Percentiles rank a stretch among this genome's conserved stretches.
Evolutionary conservation across 1,139 yeast genomes (phyloP).

Genomic region (Yamadazyma conglobata): DNA sequence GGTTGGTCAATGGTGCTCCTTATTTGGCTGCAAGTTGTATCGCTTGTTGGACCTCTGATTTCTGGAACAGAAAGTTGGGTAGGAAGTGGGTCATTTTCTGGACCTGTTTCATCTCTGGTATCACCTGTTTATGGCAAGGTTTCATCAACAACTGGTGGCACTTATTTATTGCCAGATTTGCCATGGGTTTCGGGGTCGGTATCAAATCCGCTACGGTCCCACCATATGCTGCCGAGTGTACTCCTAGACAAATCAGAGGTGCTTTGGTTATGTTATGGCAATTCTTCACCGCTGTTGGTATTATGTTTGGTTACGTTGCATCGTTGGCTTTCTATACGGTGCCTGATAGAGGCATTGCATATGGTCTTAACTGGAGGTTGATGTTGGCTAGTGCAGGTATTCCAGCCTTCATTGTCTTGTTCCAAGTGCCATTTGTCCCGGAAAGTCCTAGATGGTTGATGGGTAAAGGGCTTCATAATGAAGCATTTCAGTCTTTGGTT

Average conservation of each 20-base stretch:
- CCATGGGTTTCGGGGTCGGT: conserved; percentile 77
- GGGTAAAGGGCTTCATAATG: conserved; percentile 57
- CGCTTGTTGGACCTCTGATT: conserved; percentile 75
- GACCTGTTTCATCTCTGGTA: conserved; percentile 62
- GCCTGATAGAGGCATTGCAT: conserved; percentile 35
- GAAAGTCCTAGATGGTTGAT: conserved; percentile 82
- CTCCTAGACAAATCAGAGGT: conserved; percentile 76
- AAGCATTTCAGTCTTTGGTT: conserved; percentile 54
- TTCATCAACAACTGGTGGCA: conserved; percentile 73
- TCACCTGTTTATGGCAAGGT: conserved; percentile 77
- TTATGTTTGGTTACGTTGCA: conserved; percentile 75
- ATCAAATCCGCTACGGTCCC: conserved; percentile 82
- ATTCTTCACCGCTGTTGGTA: conserved; percentile 83
- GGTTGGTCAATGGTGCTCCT: conserved; percentile 78
- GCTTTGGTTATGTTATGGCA: conserved; percentile 88
- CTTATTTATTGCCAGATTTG: conserved; percentile 67
- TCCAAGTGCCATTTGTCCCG: conserved; percentile 69
- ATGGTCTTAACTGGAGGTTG: conserved; percentile 68
- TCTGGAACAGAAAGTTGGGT: conserved; percentile 60
- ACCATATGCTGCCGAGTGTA: conserved; percentile 76
- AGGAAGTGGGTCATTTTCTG: conserved; percentile 72
- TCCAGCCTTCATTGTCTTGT: conserved; percentile 64
- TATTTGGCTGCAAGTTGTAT: conserved; percentile 70
- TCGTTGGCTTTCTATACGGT: conserved; percentile 54
- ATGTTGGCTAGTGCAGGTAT: conserved; percentile 78